Evolutionary conservation across 2,329 filamentous ascomycete species (phyloP), one percentile per base, ranked within the genome.

Genomic region (Penicillium psychrosexuale): DNA sequence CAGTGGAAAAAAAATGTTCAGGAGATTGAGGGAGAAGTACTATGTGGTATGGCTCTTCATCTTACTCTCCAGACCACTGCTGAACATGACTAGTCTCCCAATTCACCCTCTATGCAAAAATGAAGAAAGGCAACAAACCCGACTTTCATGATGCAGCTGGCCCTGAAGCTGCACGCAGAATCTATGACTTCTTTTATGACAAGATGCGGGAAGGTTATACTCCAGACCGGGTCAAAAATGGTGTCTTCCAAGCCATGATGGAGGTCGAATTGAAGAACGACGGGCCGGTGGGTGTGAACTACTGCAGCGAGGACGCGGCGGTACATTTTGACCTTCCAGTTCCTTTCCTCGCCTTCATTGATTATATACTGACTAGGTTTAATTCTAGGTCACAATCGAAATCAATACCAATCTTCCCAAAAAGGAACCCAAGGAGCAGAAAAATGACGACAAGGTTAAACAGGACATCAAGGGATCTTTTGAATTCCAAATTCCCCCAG

Each of bases 201-300:
- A 89, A 88, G 64, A 85, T 97, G 39, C 82, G 86, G 64, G 80
- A 86, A 51, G 80, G 85, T 3, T 96, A 97, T 71, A 73, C 78
- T 5, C 73, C 82, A 7, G 89, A 91, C 8, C 86, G 82, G 60
- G 92, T 99, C 55, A 91, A 96, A 71, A 88, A 99, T 70, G 94
- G 95, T n/a, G 85, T 93, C 30, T 99, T 99, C 72, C 93, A 96
- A 69, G 94, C 94, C 47, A 97, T 96, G 92, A 99, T 99, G 94
- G 88, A 97, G 69, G 93, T 99, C 55, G 88, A 89, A 46, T 76
- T 97, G 30, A 86, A 97, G 47, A 97, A 97, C 63, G 93, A 97
- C 67, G 84, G 84, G 67, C 84, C 84, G 77, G 84, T 87, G 82
- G 78, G 83, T 83, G 71, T 82, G 64, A 77, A 83, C 70, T 83